A percentile compares a stretch with the other conserved stretches of the same genome.
Evolutionary conservation across 495 filamentous ascomycete species (phyloP).

Genomic region (Hypomontagnella monticulosa): DNA sequence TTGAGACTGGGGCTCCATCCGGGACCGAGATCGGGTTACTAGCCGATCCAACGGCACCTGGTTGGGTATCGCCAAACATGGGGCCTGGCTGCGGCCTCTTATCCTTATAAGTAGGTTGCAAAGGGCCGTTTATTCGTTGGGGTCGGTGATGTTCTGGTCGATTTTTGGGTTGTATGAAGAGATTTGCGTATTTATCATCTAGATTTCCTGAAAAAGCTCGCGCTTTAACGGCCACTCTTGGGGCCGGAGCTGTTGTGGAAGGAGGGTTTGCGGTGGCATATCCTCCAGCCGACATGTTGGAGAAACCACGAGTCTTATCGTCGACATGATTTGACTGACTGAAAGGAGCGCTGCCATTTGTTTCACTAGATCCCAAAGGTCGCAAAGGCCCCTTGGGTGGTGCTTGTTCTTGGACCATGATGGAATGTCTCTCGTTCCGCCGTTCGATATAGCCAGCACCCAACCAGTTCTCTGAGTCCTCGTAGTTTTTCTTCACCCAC

Average conservation of each 20-base stretch:
- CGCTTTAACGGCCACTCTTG: slow-evolving; percentile 39
- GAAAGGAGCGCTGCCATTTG: slow-evolving; percentile 26
- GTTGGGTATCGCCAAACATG: slow-evolving; percentile 51
- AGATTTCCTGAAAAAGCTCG: slow-evolving; percentile 34
- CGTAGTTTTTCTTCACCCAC: neutral
- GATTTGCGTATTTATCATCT: slow-evolving; percentile 49
- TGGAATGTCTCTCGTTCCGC: slow-evolving; percentile 7
- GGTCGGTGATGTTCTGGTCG: slow-evolving; percentile 59
- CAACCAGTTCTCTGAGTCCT: slow-evolving; percentile 17
- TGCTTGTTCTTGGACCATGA: slow-evolving; percentile 48
- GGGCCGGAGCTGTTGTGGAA: slow-evolving; percentile 5
- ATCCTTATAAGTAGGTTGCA: slow-evolving; percentile 50
- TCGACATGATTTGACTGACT: slow-evolving; percentile 13
- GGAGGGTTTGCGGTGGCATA: slow-evolving; percentile 15
- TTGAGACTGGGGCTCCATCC: slow-evolving; percentile 38
- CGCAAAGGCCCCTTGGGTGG: slow-evolving; percentile 45
- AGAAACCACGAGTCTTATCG: slow-evolving; percentile 30
- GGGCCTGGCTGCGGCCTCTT: slow-evolving; percentile 46
- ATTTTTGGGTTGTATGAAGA: slow-evolving; percentile 56
- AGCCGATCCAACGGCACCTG: slow-evolving; percentile 32
- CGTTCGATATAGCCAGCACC: neutral
- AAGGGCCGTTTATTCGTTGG: slow-evolving; percentile 51
- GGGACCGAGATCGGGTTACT: slow-evolving; percentile 42
- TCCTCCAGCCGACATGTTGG: slow-evolving; percentile 33
- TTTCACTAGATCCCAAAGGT: slow-evolving; percentile 31